A percentile compares a stretch with the other conserved stretches of the same genome.
Conservation (phyloP, 2,329 filamentous ascomycete species). For the Fusarium sp. region DNA sequence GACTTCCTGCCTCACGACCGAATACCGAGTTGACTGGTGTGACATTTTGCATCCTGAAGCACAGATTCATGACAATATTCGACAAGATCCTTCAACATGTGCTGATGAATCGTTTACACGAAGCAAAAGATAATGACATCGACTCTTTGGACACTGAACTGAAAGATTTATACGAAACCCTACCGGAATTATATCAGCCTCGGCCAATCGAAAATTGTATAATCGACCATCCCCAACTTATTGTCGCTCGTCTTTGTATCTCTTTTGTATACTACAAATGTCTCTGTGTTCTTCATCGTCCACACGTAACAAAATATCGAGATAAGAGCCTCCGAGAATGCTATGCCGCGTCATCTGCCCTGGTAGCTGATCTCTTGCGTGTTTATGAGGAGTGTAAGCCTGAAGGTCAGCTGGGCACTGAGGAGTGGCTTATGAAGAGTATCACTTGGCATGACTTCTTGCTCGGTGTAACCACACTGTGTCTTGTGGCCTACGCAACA, state of each 20-base stretch:
- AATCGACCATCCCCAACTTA: not conserved
- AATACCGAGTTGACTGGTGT: not conserved
- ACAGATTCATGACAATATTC: not conserved
- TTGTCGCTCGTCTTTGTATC: not conserved
- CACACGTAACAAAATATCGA: not conserved
- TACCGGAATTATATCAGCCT: not conserved
- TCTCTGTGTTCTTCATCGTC: not conserved
- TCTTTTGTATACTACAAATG: not conserved
- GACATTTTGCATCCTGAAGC: not conserved
- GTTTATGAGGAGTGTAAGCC: not conserved
- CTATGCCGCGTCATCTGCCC: not conserved
- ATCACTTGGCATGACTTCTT: slow-evolving; percentile 1
- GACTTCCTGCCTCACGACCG: not conserved
- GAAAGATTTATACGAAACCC: not conserved
- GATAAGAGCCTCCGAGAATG: not conserved
- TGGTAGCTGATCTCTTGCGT: not conserved
- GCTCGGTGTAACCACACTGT: not conserved
- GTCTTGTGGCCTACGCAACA: not conserved
- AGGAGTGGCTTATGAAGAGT: slow-evolving; percentile 1
- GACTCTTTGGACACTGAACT: not conserved
- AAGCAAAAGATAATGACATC: not conserved
- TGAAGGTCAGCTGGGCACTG: not conserved
- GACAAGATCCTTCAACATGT: not conserved
- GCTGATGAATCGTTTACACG: not conserved
- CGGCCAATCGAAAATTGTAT: not conserved